A percentile compares a stretch with the other conserved stretches of the same genome.
phyloP scores from a whole-genome alignment of 2,329 filamentous ascomycete species.

The Monilinia fructigena region DNA sequence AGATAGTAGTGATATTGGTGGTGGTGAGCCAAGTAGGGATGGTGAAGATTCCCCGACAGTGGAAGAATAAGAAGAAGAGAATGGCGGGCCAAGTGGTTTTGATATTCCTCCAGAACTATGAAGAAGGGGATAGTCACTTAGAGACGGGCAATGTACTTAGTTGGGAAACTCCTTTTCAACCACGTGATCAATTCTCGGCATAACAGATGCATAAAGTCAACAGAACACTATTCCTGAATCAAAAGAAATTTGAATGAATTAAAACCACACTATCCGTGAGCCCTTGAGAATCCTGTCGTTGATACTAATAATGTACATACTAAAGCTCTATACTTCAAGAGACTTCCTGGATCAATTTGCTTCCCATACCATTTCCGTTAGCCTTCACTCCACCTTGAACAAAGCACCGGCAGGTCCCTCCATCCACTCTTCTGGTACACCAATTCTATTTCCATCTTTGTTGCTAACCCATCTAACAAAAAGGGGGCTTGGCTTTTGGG shows the following conservation, averaged over 20 bases:
- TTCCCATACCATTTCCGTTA: constrained; percentile 28
- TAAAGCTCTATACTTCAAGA: constrained; percentile 23
- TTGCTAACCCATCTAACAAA: constrained; percentile 72
- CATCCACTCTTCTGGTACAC: constrained; percentile 67
- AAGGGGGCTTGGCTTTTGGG: constrained; percentile 54
- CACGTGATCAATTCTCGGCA: neutral
- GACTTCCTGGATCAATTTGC: constrained; percentile 41
- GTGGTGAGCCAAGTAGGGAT: neutral
- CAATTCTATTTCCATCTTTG: constrained; percentile 60
- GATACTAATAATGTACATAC: neutral
- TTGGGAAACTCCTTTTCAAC: neutral
- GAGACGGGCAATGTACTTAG: neutral
- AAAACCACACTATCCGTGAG: neutral
- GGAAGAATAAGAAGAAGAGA: too few relatives aligned
- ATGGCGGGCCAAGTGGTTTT: neutral
- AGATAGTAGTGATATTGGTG: neutral
- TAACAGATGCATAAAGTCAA: neutral
- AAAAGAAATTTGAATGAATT: neutral
- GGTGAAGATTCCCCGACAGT: neutral
- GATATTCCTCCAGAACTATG: neutral
- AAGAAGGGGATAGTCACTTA: neutral
- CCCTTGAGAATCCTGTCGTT: too few relatives aligned
- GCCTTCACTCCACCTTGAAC: constrained; percentile 42
- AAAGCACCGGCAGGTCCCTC: constrained; percentile 59
- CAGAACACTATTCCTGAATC: neutral